Conservation (phyloP, 495 filamentous ascomycete genomes). For the Xylaria flabelliformis region DNA sequence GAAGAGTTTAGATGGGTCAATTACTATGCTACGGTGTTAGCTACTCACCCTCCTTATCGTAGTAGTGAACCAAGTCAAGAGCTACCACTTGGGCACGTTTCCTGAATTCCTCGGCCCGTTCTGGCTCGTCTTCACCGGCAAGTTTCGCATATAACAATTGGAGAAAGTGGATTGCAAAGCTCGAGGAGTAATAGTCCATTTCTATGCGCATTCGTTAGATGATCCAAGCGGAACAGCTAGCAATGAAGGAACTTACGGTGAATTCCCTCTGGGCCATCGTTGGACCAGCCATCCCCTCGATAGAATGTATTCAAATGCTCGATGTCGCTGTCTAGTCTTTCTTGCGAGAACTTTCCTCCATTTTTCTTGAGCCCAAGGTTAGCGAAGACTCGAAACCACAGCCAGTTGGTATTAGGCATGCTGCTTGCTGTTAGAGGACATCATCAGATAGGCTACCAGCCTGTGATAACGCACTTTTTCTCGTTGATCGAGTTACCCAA, state of each 20-base stretch:
- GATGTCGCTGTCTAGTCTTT: constrained; percentile 73
- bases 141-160: constrained; percentile 79
- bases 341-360: constrained; percentile 68
- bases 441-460: neutral
- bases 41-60: constrained; percentile 64
- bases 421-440: constrained; percentile 36
- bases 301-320: constrained; percentile 81
- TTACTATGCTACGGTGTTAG: neutral
- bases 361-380: constrained; percentile 78
- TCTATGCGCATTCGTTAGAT: constrained; percentile 43
- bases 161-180: constrained; percentile 79
- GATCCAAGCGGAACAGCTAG: neutral
- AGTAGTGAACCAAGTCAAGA: constrained; percentile 76
- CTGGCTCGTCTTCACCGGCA: constrained; percentile 70
- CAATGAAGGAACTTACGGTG: constrained; percentile 52
- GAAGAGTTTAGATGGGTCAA: constrained; percentile 35
- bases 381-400: constrained; percentile 85
- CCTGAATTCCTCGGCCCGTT: constrained; percentile 71
- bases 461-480: constrained; percentile 58
- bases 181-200: constrained; percentile 84
- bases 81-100: constrained; percentile 69
- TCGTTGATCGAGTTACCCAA: constrained; percentile 74
- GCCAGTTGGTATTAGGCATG: constrained; percentile 67
- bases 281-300: constrained; percentile 78
- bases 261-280: constrained; percentile 77